Evolutionary conservation across 1,284 basidiomycete genomes (phyloP), one percentile per base, ranked within the genome.

Genomic region (Hypsizygus ulmarius): DNA sequence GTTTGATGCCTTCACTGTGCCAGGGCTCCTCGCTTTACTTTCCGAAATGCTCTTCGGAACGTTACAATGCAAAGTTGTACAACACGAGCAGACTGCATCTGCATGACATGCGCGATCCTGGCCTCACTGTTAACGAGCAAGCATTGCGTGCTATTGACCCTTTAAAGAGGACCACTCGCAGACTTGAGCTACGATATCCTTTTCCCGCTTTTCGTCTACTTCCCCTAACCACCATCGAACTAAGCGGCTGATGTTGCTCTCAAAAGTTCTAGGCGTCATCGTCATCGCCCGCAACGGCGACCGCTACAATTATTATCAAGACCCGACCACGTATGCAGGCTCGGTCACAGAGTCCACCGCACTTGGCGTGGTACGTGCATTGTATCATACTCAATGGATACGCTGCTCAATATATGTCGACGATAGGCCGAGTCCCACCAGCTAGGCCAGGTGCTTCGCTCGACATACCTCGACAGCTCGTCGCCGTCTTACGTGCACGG

Each of bases 281-380:
- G 73, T 92, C 62, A 74, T 94, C 59, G 83, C 86, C 50, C 85
- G 91, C 57, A 93, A 93, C 61, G 92, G 91, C 52, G 91, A 93
- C 68, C 80, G 89, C 50, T 71, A 70, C 56, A 81, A 77, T 55
- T 86, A 76, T 66, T 79, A 78, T 68, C 89, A 90, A 65, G 75
- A 87, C 62, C 84, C 87, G 36, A 65, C 71, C 58, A 83, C 77
- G 21, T 93, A 94, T 66, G 69, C 80, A 45, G 77, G 81, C 19
- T 71, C 78, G n/a, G 75, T 79, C 57, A 87, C 89, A 18, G 81
- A 82, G 66, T 87, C 90, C 51, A 95, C 91, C 28, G 83, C 90
- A 44, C 80, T 93, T 43, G 92, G 92, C 46, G 86, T 88, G 68
- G 85, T 87, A 59, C 57, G 78, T 67, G 18, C 39, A 16, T 33